These are phyloP conservation scores for Candida quercuum DNA, from an alignment of 805 yeast genomes.

Conservation along the genomic window DNA sequence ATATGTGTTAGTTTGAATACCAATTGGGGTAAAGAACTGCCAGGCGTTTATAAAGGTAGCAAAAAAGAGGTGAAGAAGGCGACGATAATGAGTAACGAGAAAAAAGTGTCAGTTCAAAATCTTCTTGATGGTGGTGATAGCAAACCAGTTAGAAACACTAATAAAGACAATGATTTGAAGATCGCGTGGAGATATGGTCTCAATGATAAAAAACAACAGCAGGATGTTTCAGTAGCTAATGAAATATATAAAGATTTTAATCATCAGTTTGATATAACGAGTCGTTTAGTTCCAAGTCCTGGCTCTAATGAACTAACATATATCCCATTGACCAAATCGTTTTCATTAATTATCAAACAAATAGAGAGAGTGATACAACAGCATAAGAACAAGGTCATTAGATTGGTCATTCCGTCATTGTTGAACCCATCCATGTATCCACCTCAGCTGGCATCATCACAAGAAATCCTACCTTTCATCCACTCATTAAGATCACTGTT, in stretches of 20 bases:
- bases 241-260: conserved; percentile 48
- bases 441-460: conserved; percentile 40
- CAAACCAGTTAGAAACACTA: conserved; percentile 4
- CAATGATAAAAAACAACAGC: conserved; percentile 27
- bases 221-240: conserved; percentile 17
- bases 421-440: conserved; percentile 73
- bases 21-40: conserved; percentile 63
- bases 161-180: conserved; percentile 46
- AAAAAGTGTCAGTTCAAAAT: conserved; percentile 65
- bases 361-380: conserved; percentile 38
- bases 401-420: conserved; percentile 72
- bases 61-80: conserved; percentile 61
- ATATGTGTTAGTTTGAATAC: conserved; percentile 56
- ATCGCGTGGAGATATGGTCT: conserved; percentile 93
- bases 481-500: conserved; percentile 53
- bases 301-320: conserved; percentile 53
- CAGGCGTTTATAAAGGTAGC: conserved; percentile 71
- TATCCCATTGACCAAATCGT: conserved; percentile 35
- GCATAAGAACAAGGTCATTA: conserved; percentile 43
- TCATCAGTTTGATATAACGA: conserved; percentile 73
- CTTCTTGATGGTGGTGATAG: conserved; percentile 33
- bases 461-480: conserved; percentile 52
- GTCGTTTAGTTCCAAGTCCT: conserved; percentile 63
- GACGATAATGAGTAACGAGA: conserved; percentile 49
- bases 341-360: conserved; percentile 30